Evolutionary conservation across 805 yeast species (phyloP).

Genomic region (Zygoascus biomembranicola): DNA sequence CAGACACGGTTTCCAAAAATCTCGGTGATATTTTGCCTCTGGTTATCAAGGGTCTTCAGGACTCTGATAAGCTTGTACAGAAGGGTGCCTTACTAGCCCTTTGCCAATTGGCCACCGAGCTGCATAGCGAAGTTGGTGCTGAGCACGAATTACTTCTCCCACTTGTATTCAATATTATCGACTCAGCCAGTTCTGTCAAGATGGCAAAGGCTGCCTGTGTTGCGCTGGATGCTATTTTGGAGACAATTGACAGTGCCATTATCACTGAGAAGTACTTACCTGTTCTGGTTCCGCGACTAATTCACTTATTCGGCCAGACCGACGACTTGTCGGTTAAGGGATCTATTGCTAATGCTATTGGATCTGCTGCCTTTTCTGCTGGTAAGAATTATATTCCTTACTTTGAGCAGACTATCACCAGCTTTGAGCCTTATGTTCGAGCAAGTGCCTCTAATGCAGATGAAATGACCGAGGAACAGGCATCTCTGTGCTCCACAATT

Average conservation of each 20-base stretch:
- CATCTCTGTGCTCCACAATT: conserved; percentile 84
- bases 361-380: conserved; percentile 93
- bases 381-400: conserved; percentile 83
- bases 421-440: conserved; percentile 55
- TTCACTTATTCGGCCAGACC: conserved; percentile 72
- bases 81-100: conserved; percentile 81
- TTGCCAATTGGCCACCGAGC: conserved; percentile 67
- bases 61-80: conserved; percentile 63
- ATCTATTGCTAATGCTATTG: conserved; percentile 83
- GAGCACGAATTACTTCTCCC: conserved; percentile 80
- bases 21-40: conserved; percentile 64
- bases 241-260: conserved; percentile 82
- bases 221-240: conserved; percentile 87
- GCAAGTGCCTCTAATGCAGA: conserved; percentile 52
- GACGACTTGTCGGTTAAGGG: conserved; percentile 44
- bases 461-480: conserved; percentile 80
- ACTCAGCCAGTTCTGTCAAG: conserved; percentile 70
- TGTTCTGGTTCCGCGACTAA: conserved; percentile 82
- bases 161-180: conserved; percentile 77
- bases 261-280: conserved; percentile 68
- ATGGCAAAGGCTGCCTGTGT: conserved; percentile 85
- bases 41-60: conserved; percentile 69
- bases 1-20: conserved; percentile 78
- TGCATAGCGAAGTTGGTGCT: conserved; percentile 77
- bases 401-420: conserved; percentile 72